Percentiles rank a stretch among this genome's conserved stretches.
Evolutionary conservation across 805 yeast genomes (phyloP).

Genomic region (Kluyveromyces starmeri): DNA sequence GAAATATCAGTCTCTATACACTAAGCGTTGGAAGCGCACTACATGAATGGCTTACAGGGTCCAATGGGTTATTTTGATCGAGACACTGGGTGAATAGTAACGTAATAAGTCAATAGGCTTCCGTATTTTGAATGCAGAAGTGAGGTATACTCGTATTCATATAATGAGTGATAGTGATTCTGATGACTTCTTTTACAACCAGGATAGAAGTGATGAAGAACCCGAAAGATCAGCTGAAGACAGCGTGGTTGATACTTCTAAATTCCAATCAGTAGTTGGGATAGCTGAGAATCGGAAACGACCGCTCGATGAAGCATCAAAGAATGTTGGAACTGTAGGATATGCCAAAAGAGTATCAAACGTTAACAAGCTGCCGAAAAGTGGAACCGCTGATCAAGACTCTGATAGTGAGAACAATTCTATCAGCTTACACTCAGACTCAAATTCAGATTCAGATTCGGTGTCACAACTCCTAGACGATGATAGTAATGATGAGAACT

Average conservation of each 20-base stretch:
- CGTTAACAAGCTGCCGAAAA: not conserved
- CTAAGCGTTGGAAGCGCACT: no score
- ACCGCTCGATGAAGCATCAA: not conserved
- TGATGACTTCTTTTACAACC: constrained; percentile 4
- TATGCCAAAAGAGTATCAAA: no score
- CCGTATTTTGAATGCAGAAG: no score
- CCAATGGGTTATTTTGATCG: no score
- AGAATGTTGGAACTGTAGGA: not conserved
- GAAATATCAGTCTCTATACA: no score
- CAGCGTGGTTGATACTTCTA: not conserved
- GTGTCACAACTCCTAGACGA: not conserved
- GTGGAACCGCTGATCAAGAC: not conserved
- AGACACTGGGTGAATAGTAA: no score
- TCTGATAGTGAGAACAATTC: not conserved
- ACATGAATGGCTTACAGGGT: no score
- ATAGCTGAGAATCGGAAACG: not conserved
- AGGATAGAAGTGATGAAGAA: constrained; percentile 7
- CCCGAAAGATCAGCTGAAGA: not conserved
- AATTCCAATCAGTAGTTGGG: not conserved
- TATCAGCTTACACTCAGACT: not conserved
- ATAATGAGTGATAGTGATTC: constrained; percentile 6
- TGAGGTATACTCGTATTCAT: no score
- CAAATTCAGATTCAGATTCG: not conserved
- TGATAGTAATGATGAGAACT: not conserved
- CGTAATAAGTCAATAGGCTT: no score